Percentiles rank a stretch among this genome's conserved stretches.
These are phyloP conservation scores for Cucumis hystrix DNA, from an alignment of 306 rosid species.

Conservation along the genomic window DNA sequence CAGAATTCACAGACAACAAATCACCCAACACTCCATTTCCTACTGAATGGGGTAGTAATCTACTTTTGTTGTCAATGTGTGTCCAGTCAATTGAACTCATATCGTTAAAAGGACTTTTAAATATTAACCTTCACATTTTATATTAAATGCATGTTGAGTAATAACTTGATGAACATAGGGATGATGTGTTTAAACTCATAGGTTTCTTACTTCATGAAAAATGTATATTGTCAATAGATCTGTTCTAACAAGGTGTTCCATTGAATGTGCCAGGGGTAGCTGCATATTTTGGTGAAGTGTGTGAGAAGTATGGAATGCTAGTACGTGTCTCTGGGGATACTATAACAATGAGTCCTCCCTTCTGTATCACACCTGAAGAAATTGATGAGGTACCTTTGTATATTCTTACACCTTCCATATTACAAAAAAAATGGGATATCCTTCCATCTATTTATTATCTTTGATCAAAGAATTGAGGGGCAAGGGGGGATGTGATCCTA, in stretches of 20 bases:
- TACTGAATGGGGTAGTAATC: conserved; percentile 57
- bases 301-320: conserved; percentile 68
- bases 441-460: neutral
- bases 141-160: neutral
- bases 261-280: conserved; percentile 33
- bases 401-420: neutral
- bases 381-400: conserved; percentile 52
- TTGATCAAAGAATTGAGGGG: neutral
- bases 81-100: neutral
- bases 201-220: neutral
- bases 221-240: neutral
- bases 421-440: neutral
- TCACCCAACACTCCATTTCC: conserved; percentile 86
- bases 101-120: neutral
- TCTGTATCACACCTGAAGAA: conserved; percentile 48
- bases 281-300: conserved; percentile 74
- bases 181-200: neutral
- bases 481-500: too few species aligned
- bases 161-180: neutral
- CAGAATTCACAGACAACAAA: conserved; percentile 73
- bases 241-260: neutral
- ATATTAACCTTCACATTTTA: neutral
- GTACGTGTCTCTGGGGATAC: conserved; percentile 70
- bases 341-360: conserved; percentile 86
- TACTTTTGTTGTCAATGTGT: conserved; percentile 9